Evolutionary conservation across 495 filamentous ascomycete genomes (phyloP).

Genomic region (Penicillium herquei): DNA sequence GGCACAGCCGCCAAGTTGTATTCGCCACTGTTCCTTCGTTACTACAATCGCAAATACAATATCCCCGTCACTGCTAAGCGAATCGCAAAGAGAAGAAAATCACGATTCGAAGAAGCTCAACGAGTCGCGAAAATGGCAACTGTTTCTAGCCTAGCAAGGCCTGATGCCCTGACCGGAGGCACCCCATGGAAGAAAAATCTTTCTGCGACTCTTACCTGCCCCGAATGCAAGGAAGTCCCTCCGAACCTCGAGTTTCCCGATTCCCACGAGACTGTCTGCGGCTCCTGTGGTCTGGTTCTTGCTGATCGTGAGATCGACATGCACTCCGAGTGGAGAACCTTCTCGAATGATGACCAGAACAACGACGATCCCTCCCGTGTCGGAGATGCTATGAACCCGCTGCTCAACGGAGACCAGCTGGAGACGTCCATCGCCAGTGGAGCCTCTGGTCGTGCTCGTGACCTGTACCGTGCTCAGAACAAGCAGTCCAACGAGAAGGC

Average conservation of each 20-base stretch:
- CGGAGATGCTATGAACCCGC: constrained; percentile 81
- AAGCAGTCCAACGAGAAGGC: constrained; percentile 83
- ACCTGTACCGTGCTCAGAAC: constrained; percentile 84
- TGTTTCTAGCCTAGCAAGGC: constrained; percentile 20
- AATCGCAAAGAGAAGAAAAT: constrained; percentile 36
- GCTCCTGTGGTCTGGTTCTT: constrained; percentile 86
- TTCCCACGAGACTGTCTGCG: constrained; percentile 89
- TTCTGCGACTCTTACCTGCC: constrained; percentile 77
- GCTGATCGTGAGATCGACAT: constrained; percentile 89
- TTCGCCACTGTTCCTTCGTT: constrained; percentile 62
- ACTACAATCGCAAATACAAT: constrained; percentile 47
- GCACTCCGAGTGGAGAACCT: constrained; percentile 97
- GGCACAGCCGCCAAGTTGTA: constrained; percentile 57
- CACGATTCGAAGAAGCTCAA: constrained; percentile 19
- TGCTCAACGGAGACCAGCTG: constrained; percentile 89
- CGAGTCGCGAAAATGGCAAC: constrained; percentile 40
- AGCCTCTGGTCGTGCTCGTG: constrained; percentile 67
- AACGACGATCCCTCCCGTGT: constrained; percentile 97
- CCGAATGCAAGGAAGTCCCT: constrained; percentile 85
- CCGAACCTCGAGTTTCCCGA: constrained; percentile 95
- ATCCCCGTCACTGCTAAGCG: constrained; percentile 40
- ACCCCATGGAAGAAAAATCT: constrained; percentile 71
- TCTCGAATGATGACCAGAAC: constrained; percentile 94
- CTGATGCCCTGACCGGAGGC: constrained; percentile 18
- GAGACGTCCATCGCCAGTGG: constrained; percentile 84